Base-by-base conservation (phyloP, 208 protist species). In the Strigomonas culicis region DNA sequence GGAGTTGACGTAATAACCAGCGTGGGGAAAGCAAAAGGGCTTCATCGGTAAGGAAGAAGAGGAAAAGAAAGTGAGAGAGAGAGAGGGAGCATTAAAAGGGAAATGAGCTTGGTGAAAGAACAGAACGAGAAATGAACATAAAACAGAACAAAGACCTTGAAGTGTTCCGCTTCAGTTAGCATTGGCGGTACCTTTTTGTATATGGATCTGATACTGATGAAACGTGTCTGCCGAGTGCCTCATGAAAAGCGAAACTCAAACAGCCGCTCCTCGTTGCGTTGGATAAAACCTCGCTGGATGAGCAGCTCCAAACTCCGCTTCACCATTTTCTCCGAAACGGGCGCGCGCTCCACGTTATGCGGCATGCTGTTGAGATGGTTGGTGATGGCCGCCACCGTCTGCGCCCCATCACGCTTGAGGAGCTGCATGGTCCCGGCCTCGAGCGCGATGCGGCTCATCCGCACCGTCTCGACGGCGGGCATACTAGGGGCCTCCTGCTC, bases 301-400 rank as follows among this genome's bases (percentile, higher is more conserved):
- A 92, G 77, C 53, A 77, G 79, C 49, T 92, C 86, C 39, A 92
- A 63, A 0, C 66, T 60, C 0, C 51, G 56, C 68, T 92, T 92
- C 63, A 92, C 44, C 36, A 85, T 72, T 28, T 63, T 43, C 6
- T 68, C 59, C 3, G 63, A 30, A 21, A 79, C 60, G 0, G 44
- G 52, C 25, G 68, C 27, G 7, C 34, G 34, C 34, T 39, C 34
- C 34, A 10, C 34, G 34, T 60, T 57, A 13, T 49, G 15, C 55
- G 73, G 68, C 7, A 30, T 31, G 10, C 60, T 21, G 15, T 39
- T 59, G 24, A 79, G 46, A 36, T 41, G 41, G n/a, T 32, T 22
- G 52, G 68, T 56, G 28, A 81, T 60, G 31, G 72, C 67, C 31
- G 65, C 58, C 0, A 76, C 27, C 2, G 65, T 36, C 19, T 69